Evolutionary conservation across 805 yeast species (phyloP).

Genomic region (Wickerhamomyces alni): DNA sequence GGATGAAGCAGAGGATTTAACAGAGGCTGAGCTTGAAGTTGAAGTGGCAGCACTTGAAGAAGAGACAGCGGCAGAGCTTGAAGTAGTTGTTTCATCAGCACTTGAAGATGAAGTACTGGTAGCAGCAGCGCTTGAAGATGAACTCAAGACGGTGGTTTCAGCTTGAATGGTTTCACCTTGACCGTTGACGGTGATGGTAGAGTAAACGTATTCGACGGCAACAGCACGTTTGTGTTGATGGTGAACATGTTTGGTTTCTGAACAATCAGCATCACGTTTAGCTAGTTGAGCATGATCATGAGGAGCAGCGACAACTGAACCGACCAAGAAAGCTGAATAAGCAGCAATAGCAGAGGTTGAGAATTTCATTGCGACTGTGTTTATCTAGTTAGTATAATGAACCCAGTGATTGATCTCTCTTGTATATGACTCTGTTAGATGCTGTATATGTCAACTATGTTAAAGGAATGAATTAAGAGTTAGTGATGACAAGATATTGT

Average conservation of each 20-base stretch:
- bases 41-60: neutral
- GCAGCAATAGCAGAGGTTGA: constrained; percentile 9
- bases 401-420: neutral
- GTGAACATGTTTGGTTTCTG: constrained; percentile 29
- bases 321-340: constrained; percentile 6
- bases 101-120: constrained; percentile 19
- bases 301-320: constrained; percentile 4
- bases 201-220: constrained; percentile 46
- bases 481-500: too few relatives aligned
- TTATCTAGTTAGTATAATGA: too few relatives aligned
- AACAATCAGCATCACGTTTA: constrained; percentile 10
- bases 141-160: constrained; percentile 15
- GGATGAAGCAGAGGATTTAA: constrained; percentile 26
- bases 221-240: constrained; percentile 47
- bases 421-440: neutral
- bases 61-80: constrained; percentile 8
- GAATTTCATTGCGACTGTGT: constrained; percentile 10
- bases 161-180: constrained; percentile 37
- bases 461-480: too few relatives aligned
- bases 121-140: constrained; percentile 14
- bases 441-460: too few relatives aligned
- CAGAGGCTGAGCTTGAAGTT: constrained; percentile 11
- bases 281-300: constrained; percentile 1
- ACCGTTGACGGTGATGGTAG: constrained; percentile 47
- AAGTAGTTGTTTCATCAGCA: constrained; percentile 18